Conservation (phyloP, 768 basidiomycete species). For the Tricholoma terreum region DNA sequence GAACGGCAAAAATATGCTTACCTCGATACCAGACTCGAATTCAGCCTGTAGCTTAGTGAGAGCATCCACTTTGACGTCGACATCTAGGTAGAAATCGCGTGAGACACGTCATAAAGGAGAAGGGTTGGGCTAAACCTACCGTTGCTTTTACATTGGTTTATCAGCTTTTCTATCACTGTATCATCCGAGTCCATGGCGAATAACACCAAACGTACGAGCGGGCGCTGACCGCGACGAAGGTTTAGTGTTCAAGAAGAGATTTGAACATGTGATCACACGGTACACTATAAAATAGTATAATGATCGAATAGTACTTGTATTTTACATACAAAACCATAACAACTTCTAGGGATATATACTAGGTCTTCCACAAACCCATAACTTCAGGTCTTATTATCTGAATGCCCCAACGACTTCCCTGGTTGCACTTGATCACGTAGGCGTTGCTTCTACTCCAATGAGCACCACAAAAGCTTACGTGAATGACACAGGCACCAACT, state of each 20-base stretch:
- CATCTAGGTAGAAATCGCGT: conserved; percentile 44
- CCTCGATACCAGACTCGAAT: conserved; percentile 72
- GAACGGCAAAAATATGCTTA: conserved; percentile 26
- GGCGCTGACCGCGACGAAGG: conserved; percentile 2
- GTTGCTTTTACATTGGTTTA: conserved; percentile 62
- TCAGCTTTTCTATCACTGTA: conserved; percentile 52
- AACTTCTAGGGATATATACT: neutral
- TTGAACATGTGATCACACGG: neutral
- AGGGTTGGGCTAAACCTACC: conserved; percentile 36
- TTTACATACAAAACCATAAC: neutral
- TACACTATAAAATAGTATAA: neutral
- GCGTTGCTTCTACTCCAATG: conserved; percentile 70
- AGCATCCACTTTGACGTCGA: conserved; percentile 79
- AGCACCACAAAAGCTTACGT: neutral
- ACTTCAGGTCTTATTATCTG: conserved; percentile 53
- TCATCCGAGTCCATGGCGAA: conserved; percentile 51
- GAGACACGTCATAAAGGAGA: conserved; percentile 6
- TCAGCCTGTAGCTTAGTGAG: conserved; percentile 73
- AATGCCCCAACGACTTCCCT: conserved; percentile 81
- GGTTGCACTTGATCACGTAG: conserved; percentile 84
- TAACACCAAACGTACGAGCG: conserved; percentile 8
- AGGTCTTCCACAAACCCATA: neutral
- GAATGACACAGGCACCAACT: conserved; percentile 22
- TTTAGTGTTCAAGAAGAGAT: neutral
- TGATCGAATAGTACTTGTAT: neutral